phyloP scores from a whole-genome alignment of 2,329 filamentous ascomycete genomes.

The Botrytis deweyae region DNA sequence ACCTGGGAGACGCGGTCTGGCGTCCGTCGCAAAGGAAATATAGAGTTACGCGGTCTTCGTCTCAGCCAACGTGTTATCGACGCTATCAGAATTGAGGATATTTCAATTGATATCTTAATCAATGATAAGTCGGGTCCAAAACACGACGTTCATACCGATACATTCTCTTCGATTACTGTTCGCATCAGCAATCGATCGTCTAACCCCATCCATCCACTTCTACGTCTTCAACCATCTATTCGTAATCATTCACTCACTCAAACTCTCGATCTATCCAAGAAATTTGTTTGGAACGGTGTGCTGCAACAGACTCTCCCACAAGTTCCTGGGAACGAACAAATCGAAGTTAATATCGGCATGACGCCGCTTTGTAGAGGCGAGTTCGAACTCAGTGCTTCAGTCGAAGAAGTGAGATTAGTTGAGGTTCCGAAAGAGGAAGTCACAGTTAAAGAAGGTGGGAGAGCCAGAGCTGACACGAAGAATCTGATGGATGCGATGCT shows the following conservation, averaged over 20 bases:
- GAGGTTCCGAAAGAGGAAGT: constrained; percentile 28
- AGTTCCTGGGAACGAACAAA: constrained; percentile 57
- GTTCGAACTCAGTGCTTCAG: constrained; percentile 76
- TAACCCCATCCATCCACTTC: constrained; percentile 65
- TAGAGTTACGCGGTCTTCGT: constrained; percentile 75
- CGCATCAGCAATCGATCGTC: constrained; percentile 71
- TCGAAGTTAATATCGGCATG: constrained; percentile 65
- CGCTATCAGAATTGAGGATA: constrained; percentile 74
- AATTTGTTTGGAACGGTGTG: constrained; percentile 81
- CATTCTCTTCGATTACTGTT: constrained; percentile 69
- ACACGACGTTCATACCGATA: constrained; percentile 49
- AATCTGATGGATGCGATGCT: constrained; percentile 58
- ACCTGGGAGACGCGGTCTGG: constrained; percentile 63
- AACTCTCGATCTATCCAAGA: constrained; percentile 77
- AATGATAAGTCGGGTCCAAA: constrained; percentile 31
- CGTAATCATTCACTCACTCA: constrained; percentile 63
- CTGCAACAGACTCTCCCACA: constrained; percentile 71
- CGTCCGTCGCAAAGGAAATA: constrained; percentile 57
- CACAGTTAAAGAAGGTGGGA: constrained; percentile 39
- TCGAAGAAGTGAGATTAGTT: constrained; percentile 71
- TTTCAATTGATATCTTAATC: constrained; percentile 65
- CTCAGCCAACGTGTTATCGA: constrained; percentile 79
- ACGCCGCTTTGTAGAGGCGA: constrained; percentile 76
- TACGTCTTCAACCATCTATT: constrained; percentile 75
- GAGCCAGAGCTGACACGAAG: constrained; percentile 54